Conservation (phyloP, 345 rosid species). For the Citrus hindsii region DNA sequence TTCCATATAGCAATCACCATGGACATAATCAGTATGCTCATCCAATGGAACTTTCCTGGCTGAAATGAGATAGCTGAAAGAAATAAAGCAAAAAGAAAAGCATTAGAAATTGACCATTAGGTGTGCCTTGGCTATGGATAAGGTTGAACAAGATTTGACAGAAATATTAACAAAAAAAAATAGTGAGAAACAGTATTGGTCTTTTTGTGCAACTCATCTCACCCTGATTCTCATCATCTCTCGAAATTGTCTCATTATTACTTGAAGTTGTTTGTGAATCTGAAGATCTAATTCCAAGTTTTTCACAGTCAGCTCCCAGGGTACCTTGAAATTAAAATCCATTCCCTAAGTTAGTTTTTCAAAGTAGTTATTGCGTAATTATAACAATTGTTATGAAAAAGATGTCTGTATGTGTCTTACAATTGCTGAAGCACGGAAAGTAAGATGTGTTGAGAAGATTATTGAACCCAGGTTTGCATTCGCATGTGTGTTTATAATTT, state of each 20-base stretch:
- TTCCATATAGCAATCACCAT: slow-evolving; percentile 30
- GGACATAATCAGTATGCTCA: slow-evolving; percentile 27
- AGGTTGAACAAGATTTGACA: no score
- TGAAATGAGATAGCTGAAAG: slow-evolving; percentile 32
- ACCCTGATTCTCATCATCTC: slow-evolving; percentile 27
- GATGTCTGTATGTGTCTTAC: slow-evolving; percentile 30
- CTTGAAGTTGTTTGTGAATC: slow-evolving; percentile 3
- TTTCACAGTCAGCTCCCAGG: slow-evolving; percentile 48
- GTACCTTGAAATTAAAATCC: slow-evolving; percentile 36
- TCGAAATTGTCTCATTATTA: background rate
- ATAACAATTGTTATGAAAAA: background rate
- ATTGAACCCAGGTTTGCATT: slow-evolving; percentile 31
- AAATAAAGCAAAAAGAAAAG: background rate
- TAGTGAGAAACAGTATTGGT: background rate
- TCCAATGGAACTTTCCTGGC: slow-evolving; percentile 44
- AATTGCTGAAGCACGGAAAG: slow-evolving; percentile 48
- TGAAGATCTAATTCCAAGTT: slow-evolving; percentile 39
- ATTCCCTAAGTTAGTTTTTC: background rate
- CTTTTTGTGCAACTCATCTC: slow-evolving; percentile 7
- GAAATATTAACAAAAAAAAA: background rate
- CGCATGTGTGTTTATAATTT: slow-evolving; percentile 29
- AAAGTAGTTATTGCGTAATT: background rate
- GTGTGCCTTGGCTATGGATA: background rate
- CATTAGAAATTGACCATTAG: background rate
- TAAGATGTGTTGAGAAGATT: slow-evolving; percentile 37